Evolutionary conservation across 768 basidiomycete genomes (phyloP), one percentile per base, ranked within the genome.

Genomic region (Tylopilus plumbeoviolaceoides): DNA sequence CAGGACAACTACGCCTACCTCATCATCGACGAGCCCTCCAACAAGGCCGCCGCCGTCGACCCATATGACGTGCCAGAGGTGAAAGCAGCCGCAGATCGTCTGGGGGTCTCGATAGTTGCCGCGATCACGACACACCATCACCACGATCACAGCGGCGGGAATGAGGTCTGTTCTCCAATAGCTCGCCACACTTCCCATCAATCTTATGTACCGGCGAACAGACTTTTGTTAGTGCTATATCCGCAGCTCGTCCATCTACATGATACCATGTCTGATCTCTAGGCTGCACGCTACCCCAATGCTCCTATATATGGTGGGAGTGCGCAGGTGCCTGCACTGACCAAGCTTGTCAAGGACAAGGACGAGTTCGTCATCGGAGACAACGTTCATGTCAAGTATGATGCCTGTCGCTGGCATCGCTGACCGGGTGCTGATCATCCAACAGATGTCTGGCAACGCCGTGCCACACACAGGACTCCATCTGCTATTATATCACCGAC

Each of bases 381-480:
- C 17, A 73, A 77, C 54, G 76, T 88, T 51, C 74, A 70, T 42
- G 75, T 91, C 72, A 83, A 72, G 85, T 84, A 56, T n/a, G 59
- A 35, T 51, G 69, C 60, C 27, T 31, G 31, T 18, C n/a, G n/a
- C 23, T 10, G 44, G 36, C 20, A 35, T 3, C 28, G 41, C 33
- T 18, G n/a, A 41, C 25, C 23, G 23, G 5, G 23, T 35, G 21
- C 40, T 61, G 50, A 60, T 40, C 52, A 50, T 27, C 31, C 30
- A 27, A 30, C 55, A 89, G 90, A 67, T 91, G 88, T 69, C 72
- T 93, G 21, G 85, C 89, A 23, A 94, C 91, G 1, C 91, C 93
- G 1, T 95, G 93, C 71, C 95, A 98, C 69, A 98, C 95, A 4
- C 89, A 90, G 66, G 95, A 98, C 71, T 97, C 95, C 15, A 95